These are phyloP conservation scores for Ascobolus immersus DNA, from an alignment of 495 filamentous ascomycete genomes.

Conservation along the genomic window DNA sequence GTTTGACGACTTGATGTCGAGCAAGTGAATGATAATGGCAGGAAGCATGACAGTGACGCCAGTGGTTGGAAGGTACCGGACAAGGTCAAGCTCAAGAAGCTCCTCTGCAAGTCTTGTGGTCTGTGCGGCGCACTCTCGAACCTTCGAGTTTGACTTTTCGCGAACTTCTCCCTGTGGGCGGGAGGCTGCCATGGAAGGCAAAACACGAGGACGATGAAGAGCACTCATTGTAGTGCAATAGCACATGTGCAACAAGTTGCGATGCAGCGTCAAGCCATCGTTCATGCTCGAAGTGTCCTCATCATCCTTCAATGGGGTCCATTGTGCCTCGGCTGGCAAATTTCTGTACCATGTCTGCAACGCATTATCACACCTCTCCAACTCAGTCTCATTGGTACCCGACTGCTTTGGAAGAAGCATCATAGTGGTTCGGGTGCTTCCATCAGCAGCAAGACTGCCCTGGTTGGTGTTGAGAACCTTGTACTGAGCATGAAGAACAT, in stretches of 20 bases:
- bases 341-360: constrained; percentile 44
- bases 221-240: constrained; percentile 70
- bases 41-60: constrained; percentile 74
- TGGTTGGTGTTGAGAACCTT: constrained; percentile 65
- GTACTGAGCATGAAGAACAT: constrained; percentile 65
- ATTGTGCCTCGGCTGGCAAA: constrained; percentile 28
- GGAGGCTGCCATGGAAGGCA: constrained; percentile 42
- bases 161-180: constrained; percentile 32
- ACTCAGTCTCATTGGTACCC: constrained; percentile 39
- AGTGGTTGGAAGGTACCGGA: constrained; percentile 57
- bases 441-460: constrained; percentile 30
- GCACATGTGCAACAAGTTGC: constrained; percentile 62
- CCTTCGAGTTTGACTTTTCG: constrained; percentile 52
- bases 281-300: constrained; percentile 12
- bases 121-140: constrained; percentile 50
- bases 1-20: constrained; percentile 62
- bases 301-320: constrained; percentile 4
- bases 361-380: constrained; percentile 45
- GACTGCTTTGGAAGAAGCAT: constrained; percentile 71
- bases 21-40: constrained; percentile 70
- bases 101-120: constrained; percentile 56
- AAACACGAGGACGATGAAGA: constrained; percentile 64
- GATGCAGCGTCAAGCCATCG: constrained; percentile 41
- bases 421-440: constrained; percentile 55
- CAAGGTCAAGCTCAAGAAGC: constrained; percentile 40